Percentiles rank a stretch among this genome's conserved stretches.
Conservation (phyloP, 495 filamentous ascomycete species). For the Trichodelitschia bisporula region DNA sequence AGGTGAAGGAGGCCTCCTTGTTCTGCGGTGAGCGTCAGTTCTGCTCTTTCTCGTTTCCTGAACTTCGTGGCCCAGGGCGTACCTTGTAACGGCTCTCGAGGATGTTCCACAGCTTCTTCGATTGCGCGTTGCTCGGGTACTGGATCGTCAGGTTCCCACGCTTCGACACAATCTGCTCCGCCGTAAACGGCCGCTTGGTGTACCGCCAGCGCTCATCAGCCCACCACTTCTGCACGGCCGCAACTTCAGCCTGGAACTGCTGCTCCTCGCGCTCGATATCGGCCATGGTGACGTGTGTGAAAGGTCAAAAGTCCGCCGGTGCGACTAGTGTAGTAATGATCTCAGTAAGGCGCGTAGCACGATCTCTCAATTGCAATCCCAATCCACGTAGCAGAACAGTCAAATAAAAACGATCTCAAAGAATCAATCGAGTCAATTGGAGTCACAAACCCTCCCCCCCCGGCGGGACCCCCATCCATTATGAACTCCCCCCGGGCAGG, state of each 20-base stretch:
- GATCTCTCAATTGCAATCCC: too few relatives aligned
- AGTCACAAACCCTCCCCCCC: too few relatives aligned
- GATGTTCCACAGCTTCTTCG: conserved; percentile 87
- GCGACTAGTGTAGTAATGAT: too few relatives aligned
- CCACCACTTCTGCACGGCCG: conserved; percentile 86
- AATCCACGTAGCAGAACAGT: too few relatives aligned
- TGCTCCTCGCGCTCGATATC: conserved; percentile 51
- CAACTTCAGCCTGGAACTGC: conserved; percentile 54
- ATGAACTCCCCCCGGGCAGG: too few relatives aligned
- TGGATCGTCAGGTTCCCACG: conserved; percentile 76
- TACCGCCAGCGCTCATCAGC: conserved; percentile 70
- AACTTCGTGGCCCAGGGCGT: conserved; percentile 7
- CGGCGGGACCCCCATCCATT: too few relatives aligned
- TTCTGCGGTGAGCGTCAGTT: conserved; percentile 22
- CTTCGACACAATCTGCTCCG: conserved; percentile 92
- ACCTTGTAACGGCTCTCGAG: conserved; percentile 70
- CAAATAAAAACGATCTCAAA: too few relatives aligned
- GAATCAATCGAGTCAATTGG: too few relatives aligned
- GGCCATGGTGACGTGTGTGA: too few relatives aligned
- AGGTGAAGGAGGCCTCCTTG: conserved; percentile 72
- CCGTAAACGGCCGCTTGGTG: conserved; percentile 80
- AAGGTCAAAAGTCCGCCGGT: too few relatives aligned
- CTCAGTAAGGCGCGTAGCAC: too few relatives aligned
- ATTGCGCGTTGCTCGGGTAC: conserved; percentile 66
- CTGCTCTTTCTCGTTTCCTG: not conserved